Evolutionary conservation across 345 rosid species (phyloP).

Genomic region (Salix arbutifolia): DNA sequence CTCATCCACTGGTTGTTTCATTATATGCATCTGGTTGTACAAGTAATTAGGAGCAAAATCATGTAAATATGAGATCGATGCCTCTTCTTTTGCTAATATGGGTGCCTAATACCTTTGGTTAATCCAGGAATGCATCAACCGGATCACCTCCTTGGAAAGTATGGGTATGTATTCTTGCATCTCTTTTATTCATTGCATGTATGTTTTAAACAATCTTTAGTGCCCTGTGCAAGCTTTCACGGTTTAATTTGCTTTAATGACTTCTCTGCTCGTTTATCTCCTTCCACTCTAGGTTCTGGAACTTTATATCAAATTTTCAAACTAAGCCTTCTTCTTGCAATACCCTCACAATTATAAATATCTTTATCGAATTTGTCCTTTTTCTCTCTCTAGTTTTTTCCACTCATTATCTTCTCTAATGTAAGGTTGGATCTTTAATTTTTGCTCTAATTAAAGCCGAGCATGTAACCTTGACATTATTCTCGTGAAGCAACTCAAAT

Average conservation of each 20-base stretch:
- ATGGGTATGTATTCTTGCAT: conserved; percentile 50
- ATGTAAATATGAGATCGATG: background rate
- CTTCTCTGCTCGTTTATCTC: background rate
- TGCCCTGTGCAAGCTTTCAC: background rate
- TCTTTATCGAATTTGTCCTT: no score
- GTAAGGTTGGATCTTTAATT: background rate
- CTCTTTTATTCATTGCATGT: background rate
- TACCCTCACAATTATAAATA: no score
- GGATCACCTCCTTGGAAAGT: conserved; percentile 79
- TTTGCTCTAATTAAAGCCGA: background rate
- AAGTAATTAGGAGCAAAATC: background rate
- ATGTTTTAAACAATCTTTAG: background rate
- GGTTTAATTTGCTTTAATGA: no score
- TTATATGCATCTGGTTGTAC: background rate
- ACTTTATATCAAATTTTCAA: background rate
- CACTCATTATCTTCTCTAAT: background rate
- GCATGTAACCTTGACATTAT: no score
- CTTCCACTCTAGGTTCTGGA: background rate
- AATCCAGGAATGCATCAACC: conserved; percentile 89
- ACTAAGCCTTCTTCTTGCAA: no score
- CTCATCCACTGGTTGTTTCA: background rate
- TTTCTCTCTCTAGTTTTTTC: background rate
- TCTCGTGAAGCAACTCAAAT: no score
- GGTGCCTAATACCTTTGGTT: conserved; percentile 18
- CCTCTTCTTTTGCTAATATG: background rate